Evolutionary conservation across 179 eudicot genomes (phyloP).

Genomic region (Nepenthes alata): DNA sequence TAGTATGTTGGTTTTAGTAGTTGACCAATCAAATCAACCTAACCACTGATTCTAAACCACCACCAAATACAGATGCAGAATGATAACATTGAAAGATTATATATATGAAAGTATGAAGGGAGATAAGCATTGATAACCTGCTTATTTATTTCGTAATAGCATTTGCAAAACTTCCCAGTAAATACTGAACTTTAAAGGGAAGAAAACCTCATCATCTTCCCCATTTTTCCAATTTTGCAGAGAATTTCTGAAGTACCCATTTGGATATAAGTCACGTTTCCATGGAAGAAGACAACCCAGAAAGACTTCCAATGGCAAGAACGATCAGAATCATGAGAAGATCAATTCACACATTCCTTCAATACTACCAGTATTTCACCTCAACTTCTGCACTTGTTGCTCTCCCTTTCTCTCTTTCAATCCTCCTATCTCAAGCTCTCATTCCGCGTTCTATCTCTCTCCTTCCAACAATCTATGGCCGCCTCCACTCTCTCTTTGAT

Average conservation of each 20-base stretch:
- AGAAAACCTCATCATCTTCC: background rate
- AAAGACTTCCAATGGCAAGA: background rate
- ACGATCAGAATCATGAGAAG: constrained; percentile 28
- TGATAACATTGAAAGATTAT: no score
- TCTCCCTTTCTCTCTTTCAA: constrained; percentile 39
- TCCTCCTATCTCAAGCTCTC: constrained; percentile 36
- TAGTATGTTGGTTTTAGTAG: no score
- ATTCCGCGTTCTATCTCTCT: constrained; percentile 17
- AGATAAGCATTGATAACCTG: no score
- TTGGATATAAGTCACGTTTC: background rate
- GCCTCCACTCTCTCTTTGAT: constrained; percentile 22
- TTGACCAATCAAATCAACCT: no score
- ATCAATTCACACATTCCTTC: constrained; percentile 33
- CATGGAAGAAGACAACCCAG: background rate
- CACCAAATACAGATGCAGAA: no score
- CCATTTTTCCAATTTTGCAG: no score
- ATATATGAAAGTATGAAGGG: no score
- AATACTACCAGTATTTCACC: constrained; percentile 40
- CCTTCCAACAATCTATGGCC: constrained; percentile 22
- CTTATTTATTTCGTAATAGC: no score
- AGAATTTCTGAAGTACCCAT: no score
- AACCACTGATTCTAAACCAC: no score
- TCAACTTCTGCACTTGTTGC: constrained; percentile 27
- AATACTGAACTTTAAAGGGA: background rate
- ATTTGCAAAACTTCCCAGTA: no score